Percentiles rank a stretch among this genome's conserved stretches.
phyloP scores from a whole-genome alignment of 495 filamentous ascomycete genomes.

The Diplogelasinospora grovesii region DNA sequence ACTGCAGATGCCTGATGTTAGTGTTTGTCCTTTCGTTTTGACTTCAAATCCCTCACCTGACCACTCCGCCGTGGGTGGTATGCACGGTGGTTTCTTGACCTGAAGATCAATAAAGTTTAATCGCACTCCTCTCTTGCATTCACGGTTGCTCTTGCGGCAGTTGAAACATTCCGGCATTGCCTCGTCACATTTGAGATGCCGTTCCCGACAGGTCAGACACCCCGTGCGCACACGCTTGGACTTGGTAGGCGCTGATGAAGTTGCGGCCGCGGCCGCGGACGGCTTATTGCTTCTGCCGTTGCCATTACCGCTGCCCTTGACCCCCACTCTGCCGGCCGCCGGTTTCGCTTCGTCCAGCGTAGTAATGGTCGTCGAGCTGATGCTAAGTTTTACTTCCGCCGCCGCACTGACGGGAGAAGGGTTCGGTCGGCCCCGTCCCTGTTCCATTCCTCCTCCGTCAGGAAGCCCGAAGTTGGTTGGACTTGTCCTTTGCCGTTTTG shows the following conservation, averaged over 20 bases:
- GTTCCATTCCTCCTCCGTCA: neutral
- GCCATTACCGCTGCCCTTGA: conserved; percentile 15
- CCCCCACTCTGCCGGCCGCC: neutral
- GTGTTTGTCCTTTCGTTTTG: no score
- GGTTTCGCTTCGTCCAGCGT: no score
- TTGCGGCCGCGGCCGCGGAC: conserved; percentile 14
- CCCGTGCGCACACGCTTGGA: conserved; percentile 68
- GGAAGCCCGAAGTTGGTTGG: neutral
- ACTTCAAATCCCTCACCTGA: conserved; percentile 42
- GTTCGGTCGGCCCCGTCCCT: neutral
- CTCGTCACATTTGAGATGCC: conserved; percentile 71
- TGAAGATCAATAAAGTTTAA: conserved; percentile 91
- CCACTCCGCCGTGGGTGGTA: conserved; percentile 58
- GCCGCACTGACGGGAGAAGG: neutral
- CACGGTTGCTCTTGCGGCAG: conserved; percentile 78
- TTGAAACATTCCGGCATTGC: conserved; percentile 71
- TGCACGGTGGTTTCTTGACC: conserved; percentile 59
- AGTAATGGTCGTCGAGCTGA: neutral
- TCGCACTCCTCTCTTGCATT: conserved; percentile 79
- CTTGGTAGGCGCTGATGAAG: conserved; percentile 40
- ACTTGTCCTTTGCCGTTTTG: conserved; percentile 21
- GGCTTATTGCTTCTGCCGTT: conserved; percentile 3
- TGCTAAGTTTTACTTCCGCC: neutral
- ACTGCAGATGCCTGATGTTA: conserved; percentile 30
- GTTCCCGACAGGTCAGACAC: conserved; percentile 70